phyloP scores from a whole-genome alignment of 2,329 filamentous ascomycete species.

The Calycina herbarum region DNA sequence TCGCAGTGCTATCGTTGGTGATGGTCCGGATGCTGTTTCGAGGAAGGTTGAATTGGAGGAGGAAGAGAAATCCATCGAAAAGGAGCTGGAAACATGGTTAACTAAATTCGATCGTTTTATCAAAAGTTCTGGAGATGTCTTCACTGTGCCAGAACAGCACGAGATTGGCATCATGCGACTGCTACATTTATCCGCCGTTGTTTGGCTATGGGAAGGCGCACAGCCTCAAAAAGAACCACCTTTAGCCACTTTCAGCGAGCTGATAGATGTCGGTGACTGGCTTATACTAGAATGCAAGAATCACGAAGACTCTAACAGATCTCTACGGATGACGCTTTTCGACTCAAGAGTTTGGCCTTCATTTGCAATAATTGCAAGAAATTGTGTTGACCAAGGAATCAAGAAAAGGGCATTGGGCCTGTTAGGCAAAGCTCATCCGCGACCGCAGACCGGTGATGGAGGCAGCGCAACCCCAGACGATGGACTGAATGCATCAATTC shows the following conservation, averaged over 20 bases:
- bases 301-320: too few species aligned
- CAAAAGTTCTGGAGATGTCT: background rate
- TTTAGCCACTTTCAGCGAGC: too few species aligned
- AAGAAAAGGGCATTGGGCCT: constrained; percentile 8
- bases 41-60: background rate
- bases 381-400: background rate
- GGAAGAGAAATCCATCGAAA: background rate
- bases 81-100: constrained; percentile 5
- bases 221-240: too few species aligned
- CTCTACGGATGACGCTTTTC: constrained; percentile 2
- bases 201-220: too few species aligned
- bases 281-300: too few species aligned
- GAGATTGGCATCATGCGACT: constrained; percentile 8
- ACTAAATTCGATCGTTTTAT: constrained; percentile 7
- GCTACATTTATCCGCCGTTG: constrained; percentile 5
- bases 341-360: constrained; percentile 12
- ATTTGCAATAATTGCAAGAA: constrained; percentile 7
- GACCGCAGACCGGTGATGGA: background rate
- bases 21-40: background rate
- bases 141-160: background rate
- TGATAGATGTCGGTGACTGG: too few species aligned
- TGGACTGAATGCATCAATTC: background rate
- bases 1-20: background rate
- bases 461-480: background rate
- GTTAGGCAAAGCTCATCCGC: background rate